Evolutionary conservation across 2,329 filamentous ascomycete species (phyloP).

Genomic region (Tolypocladium album): DNA sequence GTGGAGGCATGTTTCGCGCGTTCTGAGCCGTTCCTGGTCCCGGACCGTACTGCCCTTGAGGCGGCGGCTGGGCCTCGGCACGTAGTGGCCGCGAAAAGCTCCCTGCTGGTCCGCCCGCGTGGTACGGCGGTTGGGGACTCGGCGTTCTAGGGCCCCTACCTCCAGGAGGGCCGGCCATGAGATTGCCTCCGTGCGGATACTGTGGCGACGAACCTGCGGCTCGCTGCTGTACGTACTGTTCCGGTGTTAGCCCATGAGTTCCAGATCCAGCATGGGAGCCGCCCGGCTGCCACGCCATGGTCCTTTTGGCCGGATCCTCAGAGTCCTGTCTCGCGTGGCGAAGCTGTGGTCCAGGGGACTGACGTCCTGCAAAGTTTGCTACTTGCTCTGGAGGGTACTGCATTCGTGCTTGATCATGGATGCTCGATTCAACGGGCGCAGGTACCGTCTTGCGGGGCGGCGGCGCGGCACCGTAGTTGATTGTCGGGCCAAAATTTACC

Average conservation of each 20-base stretch:
- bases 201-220: conserved; percentile 44
- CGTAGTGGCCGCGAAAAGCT: conserved; percentile 23
- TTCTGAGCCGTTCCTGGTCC: conserved; percentile 8
- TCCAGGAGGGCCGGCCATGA: conserved; percentile 36
- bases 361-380: conserved; percentile 11
- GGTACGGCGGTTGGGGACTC: conserved; percentile 17
- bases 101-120: conserved; percentile 10
- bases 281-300: conserved; percentile 70
- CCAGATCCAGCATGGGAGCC: conserved; percentile 38
- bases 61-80: conserved; percentile 14
- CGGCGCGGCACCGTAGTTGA: conserved; percentile 46
- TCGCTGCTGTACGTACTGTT: conserved; percentile 77
- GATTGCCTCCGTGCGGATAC: conserved; percentile 49
- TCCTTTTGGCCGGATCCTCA: conserved; percentile 48
- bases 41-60: conserved; percentile 18
- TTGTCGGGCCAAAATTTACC: conserved; percentile 79
- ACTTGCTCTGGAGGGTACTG: conserved; percentile 19
- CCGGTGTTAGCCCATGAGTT: conserved; percentile 53
- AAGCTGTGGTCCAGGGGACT: conserved; percentile 10
- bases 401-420: conserved; percentile 10
- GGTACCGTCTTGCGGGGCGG: conserved; percentile 19
- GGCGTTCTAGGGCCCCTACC: conserved; percentile 13
- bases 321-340: conserved; percentile 36
- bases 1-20: conserved; percentile 13
- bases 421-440: conserved; percentile 4